Conservation (phyloP, 352 stramenopile species). For the Pythium scleroteichum region DNA sequence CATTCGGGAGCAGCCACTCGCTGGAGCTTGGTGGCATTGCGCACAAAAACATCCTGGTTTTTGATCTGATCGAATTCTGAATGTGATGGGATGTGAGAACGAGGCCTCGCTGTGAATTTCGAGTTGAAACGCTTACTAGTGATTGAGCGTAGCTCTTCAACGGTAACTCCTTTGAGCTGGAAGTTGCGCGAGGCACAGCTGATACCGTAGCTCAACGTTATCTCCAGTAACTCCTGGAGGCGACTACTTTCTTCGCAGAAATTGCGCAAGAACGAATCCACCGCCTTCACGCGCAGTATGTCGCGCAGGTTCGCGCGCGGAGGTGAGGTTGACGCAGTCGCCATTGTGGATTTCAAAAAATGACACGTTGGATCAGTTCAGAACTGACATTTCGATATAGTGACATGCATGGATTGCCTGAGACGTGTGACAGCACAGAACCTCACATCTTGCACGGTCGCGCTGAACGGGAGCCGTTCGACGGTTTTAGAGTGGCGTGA, state of each 20-base stretch:
- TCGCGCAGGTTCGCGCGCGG: constrained; percentile 26
- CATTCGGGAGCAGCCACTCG: not conserved
- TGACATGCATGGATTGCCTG: constrained; percentile 11
- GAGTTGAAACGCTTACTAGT: constrained; percentile 36
- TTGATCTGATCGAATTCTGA: constrained; percentile 49
- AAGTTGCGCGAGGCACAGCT: constrained; percentile 67
- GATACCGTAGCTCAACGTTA: constrained; percentile 73
- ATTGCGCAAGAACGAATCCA: constrained; percentile 74
- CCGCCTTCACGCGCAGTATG: constrained; percentile 31
- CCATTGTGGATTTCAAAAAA: constrained; percentile 15
- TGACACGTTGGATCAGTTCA: not conserved
- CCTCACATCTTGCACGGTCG: constrained; percentile 27
- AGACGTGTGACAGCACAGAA: no score
- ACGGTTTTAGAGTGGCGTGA: constrained; percentile 15
- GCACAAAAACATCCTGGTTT: constrained; percentile 65
- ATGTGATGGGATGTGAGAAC: not conserved
- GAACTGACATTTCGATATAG: constrained; percentile 7
- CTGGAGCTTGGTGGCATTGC: constrained; percentile 32
- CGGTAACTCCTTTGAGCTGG: constrained; percentile 58
- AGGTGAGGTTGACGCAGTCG: constrained; percentile 1
- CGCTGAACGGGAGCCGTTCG: constrained; percentile 50
- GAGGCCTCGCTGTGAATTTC: not conserved
- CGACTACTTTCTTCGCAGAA: constrained; percentile 49
- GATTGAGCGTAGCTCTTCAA: constrained; percentile 57
- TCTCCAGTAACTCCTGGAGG: constrained; percentile 64